Evolutionary conservation across 345 rosid genomes (phyloP).

Genomic region (Nephelium lappaceum): DNA sequence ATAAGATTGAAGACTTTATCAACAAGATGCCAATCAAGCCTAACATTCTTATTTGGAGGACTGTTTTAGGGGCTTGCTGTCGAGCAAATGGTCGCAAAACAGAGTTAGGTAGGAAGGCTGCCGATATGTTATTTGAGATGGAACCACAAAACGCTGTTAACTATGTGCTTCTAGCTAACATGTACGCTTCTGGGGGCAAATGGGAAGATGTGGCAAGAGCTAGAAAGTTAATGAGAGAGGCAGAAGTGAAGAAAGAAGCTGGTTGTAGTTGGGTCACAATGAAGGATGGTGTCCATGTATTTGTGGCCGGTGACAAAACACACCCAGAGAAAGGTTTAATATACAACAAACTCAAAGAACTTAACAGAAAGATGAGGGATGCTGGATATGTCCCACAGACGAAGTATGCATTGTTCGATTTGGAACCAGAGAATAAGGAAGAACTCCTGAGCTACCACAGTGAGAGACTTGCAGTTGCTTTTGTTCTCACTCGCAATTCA

Average conservation of each 20-base stretch:
- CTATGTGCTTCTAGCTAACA: constrained; percentile 86
- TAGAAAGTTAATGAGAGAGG: constrained; percentile 72
- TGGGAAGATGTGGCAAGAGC: constrained; percentile 82
- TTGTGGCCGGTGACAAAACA: constrained; percentile 76
- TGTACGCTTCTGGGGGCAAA: constrained; percentile 81
- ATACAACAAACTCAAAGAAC: constrained; percentile 71
- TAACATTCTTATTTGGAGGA: constrained; percentile 86
- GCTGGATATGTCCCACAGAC: constrained; percentile 82
- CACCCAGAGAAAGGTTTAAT: constrained; percentile 68
- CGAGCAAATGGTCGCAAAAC: constrained; percentile 63
- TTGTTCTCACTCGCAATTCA: constrained; percentile 63
- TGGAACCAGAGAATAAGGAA: constrained; percentile 84
- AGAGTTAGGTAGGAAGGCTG: constrained; percentile 74
- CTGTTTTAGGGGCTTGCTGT: constrained; percentile 82
- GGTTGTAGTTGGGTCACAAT: constrained; percentile 96
- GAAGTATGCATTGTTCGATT: constrained; percentile 71
- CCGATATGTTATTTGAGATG: constrained; percentile 67
- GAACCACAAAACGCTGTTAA: constrained; percentile 89
- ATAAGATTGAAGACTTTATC: constrained; percentile 70
- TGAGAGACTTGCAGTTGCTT: constrained; percentile 88
- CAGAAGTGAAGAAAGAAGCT: constrained; percentile 83
- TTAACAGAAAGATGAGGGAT: constrained; percentile 70
- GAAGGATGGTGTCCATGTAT: constrained; percentile 89
- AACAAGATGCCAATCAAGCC: constrained; percentile 72
- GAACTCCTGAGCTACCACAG: constrained; percentile 83